Evolutionary conservation across 352 stramenopile genomes (phyloP), one percentile per base, ranked within the genome.

Genomic region (Pythium brachiatum): DNA sequence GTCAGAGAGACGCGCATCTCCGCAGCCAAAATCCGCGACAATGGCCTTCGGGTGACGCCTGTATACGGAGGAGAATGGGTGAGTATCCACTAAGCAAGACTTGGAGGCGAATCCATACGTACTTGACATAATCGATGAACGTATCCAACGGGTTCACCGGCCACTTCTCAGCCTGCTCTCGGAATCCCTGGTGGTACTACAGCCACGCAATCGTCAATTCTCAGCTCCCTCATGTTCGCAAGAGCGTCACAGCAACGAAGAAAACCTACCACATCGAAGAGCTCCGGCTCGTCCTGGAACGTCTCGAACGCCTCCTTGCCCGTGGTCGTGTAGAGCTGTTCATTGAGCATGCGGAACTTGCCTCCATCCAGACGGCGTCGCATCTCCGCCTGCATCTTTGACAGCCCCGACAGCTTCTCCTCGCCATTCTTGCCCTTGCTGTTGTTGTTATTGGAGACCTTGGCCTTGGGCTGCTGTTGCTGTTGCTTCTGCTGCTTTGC

Each of bases 281-380:
- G 85, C 53, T 96, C 83, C 8, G 97, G 97, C 64, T 99, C 86
- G 29, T 75, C 56, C 64, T 95, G 89, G 74, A 99, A 99, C 25
- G 89, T 88, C 36, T 84, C 66, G 64, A 98, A 98, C 2, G 96
- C 83, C 36, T 85, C 66, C 9, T 79, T 57, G 20, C 97, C 97
- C n/a, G 91, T 92, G 26, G 75, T 97, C 7, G 96, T 99, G 77
- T 99, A 99, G 16, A 99, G 72, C 69, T 98, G 89, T 75, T 99
- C 97, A 68, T 99, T 99, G 12, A 99, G 84, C 81, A 97, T 98
- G 57, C 97, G 92, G 78, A 99, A 99, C 69, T 98, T 92, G 52
- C 89, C 92, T 29, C 95, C 95, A 44, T 97, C 83, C 16, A 99
- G 78, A 13, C 94, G 87, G 15, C 86, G 83, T 18, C 92, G 84